Conservation (phyloP, 75 land plant genomes). For the Azolla pinnata region DNA sequence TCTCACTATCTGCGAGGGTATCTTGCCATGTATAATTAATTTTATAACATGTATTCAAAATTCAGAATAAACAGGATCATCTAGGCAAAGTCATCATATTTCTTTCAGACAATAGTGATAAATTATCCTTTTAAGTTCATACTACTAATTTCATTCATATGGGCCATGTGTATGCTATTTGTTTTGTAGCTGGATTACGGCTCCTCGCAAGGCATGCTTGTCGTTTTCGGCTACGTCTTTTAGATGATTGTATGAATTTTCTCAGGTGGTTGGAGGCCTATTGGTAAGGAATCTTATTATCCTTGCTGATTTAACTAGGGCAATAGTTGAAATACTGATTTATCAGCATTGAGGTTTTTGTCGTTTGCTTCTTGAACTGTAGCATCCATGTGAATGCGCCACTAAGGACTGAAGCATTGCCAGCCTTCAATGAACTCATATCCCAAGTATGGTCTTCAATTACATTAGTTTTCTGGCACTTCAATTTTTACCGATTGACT, state of each 20-base stretch:
- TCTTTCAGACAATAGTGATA: no score
- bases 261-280: slow-evolving; percentile 36
- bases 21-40: no score
- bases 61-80: neutral
- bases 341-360: no score
- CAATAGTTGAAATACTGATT: slow-evolving; percentile 7
- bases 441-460: slow-evolving; percentile 17
- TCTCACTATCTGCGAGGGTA: no score
- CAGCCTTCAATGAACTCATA: slow-evolving; percentile 30
- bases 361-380: slow-evolving; percentile 12
- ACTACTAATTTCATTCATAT: no score
- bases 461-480: neutral
- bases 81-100: neutral
- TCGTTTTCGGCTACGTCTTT: slow-evolving; percentile 29
- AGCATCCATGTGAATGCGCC: slow-evolving; percentile 32
- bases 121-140: no score
- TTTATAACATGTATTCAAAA: no score
- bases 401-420: slow-evolving; percentile 35
- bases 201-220: slow-evolving; percentile 39
- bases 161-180: no score
- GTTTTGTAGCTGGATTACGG: slow-evolving; percentile 22
- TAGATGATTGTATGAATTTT: slow-evolving; percentile 20
- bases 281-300: slow-evolving; percentile 20
- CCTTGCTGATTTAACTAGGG: neutral
- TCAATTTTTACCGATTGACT: neutral